Conservation (phyloP, 73 alveolate species). For the Diophrys appendiculata region DNA sequence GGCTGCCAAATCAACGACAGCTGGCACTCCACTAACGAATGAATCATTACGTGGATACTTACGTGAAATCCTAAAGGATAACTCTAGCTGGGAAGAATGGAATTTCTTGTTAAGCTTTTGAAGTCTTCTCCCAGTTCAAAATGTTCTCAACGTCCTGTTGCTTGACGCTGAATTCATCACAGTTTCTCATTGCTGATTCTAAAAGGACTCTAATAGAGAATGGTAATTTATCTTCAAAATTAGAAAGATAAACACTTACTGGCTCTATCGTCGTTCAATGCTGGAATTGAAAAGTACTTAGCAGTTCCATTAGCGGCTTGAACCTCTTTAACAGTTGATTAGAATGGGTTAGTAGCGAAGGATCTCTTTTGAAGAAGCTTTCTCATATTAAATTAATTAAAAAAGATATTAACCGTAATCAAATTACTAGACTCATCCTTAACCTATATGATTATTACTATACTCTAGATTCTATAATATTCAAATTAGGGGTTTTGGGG, state of each 20-base stretch:
- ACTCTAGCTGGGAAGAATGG: slow-evolving; percentile 95
- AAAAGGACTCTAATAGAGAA: slow-evolving; percentile 76
- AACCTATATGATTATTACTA: too few species aligned
- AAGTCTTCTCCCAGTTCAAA: slow-evolving; percentile 76
- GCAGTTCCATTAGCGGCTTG: too few species aligned
- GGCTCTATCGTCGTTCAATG: slow-evolving; percentile 31
- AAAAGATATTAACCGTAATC: too few species aligned
- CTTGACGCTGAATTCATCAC: slow-evolving; percentile 79
- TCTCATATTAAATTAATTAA: too few species aligned
- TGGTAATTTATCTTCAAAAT: slow-evolving; percentile 58
- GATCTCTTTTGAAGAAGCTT: too few species aligned
- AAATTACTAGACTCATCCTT: too few species aligned
- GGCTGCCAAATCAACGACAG: slow-evolving; percentile 92
- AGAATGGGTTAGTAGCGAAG: too few species aligned
- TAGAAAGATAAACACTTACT: slow-evolving; percentile 13
- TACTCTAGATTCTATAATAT: too few species aligned
- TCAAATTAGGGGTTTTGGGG: too few species aligned
- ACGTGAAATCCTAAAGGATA: slow-evolving; percentile 86
- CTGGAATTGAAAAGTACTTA: slow-evolving; percentile 55
- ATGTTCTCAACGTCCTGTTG: slow-evolving; percentile 79
- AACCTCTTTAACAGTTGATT: too few species aligned
- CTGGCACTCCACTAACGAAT: slow-evolving; percentile 89
- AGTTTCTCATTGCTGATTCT: slow-evolving; percentile 86
- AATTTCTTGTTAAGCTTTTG: slow-evolving; percentile 65
- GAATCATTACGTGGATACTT: slow-evolving; percentile 7